Percentiles rank a stretch among this genome's conserved stretches.
Evolutionary conservation across 805 yeast genomes (phyloP).

Genomic region (Debaryomyces prosopidis): DNA sequence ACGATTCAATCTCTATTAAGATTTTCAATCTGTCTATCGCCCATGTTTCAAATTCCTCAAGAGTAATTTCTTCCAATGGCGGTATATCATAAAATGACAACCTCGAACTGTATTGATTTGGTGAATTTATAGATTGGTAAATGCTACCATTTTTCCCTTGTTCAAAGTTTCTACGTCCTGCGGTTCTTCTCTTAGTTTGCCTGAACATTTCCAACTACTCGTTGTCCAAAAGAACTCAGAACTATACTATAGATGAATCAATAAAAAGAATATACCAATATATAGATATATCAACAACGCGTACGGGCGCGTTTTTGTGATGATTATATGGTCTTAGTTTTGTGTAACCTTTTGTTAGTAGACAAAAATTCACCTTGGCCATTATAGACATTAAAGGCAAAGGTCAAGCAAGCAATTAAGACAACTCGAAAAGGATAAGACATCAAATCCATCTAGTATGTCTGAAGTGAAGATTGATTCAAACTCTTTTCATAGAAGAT

Average conservation of each 20-base stretch:
- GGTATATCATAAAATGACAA: conserved; percentile 75
- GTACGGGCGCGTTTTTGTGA: conserved; percentile 3
- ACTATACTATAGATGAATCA: neutral
- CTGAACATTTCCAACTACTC: conserved; percentile 54
- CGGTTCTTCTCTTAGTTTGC: conserved; percentile 70
- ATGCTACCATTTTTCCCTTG: conserved; percentile 22
- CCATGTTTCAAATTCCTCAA: conserved; percentile 94
- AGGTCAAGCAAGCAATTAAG: neutral
- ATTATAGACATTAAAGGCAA: neutral
- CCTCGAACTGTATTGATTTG: conserved; percentile 51
- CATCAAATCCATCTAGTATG: conserved; percentile 34
- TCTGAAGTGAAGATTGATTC: conserved; percentile 60
- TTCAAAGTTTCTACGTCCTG: conserved; percentile 70
- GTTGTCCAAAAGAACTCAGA: neutral
- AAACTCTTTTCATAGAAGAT: conserved; percentile 51
- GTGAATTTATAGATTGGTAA: conserved; percentile 28
- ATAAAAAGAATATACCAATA: neutral
- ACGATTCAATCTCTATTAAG: conserved; percentile 80
- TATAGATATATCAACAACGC: conserved; percentile 4
- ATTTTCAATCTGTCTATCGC: conserved; percentile 89
- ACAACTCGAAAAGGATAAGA: neutral
- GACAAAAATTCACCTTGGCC: neutral
- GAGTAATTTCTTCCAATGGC: conserved; percentile 81
- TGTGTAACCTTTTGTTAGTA: conserved; percentile 2
- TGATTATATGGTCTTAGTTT: neutral